Evolutionary conservation across 768 basidiomycete genomes (phyloP).

Genomic region (Russula emetica): DNA sequence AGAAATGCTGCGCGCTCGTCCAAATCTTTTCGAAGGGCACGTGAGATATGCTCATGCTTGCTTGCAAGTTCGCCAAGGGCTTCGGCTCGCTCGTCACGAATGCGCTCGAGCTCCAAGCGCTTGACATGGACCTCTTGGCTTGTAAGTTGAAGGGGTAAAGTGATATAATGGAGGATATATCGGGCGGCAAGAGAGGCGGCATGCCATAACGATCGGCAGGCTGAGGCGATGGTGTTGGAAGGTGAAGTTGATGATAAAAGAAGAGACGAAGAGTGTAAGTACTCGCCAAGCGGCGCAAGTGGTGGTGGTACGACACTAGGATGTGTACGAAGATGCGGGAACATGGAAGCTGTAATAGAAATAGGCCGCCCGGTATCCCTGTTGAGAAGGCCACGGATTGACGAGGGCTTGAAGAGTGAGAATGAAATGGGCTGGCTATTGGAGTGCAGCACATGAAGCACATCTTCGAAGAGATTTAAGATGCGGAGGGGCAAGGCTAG

Average conservation of each 20-base stretch:
- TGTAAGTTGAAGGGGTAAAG: conserved; percentile 57
- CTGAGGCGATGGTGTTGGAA: conserved; percentile 25
- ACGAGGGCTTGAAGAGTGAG: conserved; percentile 18
- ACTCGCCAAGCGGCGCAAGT: conserved; percentile 15
- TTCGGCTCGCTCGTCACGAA: conserved; percentile 66
- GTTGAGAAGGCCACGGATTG: conserved; percentile 12
- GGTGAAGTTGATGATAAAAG: conserved; percentile 23
- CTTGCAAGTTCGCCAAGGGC: conserved; percentile 59
- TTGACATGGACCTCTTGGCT: conserved; percentile 65
- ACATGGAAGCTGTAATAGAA: conserved; percentile 18
- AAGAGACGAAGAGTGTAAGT: conserved; percentile 14
- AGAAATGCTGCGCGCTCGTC: conserved; percentile 22
- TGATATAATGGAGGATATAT: conserved; percentile 32
- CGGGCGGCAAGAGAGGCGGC: conserved; percentile 19
- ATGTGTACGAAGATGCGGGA: conserved; percentile 28
- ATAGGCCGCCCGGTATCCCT: conserved; percentile 10
- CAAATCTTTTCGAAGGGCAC: conserved; percentile 31
- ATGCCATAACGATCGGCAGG: conserved; percentile 13
- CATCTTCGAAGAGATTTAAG: conserved; percentile 25
- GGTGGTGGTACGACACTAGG: conserved; percentile 25
- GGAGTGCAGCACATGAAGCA: conserved; percentile 23
- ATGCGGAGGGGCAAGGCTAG: conserved; percentile 26
- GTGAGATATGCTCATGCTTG: conserved; percentile 46
- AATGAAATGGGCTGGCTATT: conserved; percentile 13
- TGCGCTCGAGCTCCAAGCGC: conserved; percentile 51